Percentiles rank a stretch among this genome's conserved stretches.
Conservation (phyloP, 768 basidiomycete species). For the Boletus tylopilopsis region DNA sequence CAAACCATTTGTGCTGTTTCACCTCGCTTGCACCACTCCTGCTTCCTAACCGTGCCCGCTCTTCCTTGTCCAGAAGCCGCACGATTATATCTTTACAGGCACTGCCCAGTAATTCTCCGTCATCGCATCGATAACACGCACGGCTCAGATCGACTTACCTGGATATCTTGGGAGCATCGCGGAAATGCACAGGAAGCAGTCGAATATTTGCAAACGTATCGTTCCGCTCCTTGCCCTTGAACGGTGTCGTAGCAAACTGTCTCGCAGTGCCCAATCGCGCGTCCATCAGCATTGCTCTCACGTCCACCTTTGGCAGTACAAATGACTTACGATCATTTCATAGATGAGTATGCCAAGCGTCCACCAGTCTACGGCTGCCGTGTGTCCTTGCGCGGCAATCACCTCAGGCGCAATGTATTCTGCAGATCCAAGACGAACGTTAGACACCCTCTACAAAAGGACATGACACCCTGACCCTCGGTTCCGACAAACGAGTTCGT, state of each 20-base stretch:
- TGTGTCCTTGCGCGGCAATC: conserved; percentile 93
- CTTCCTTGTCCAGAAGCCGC: conserved; percentile 89
- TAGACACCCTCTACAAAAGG: conserved; percentile 11
- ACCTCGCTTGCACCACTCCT: conserved; percentile 96
- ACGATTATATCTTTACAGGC: conserved; percentile 84
- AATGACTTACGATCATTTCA: conserved; percentile 90
- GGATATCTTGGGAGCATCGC: conserved; percentile 77
- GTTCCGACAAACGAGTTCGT: conserved; percentile 99
- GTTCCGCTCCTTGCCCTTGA: conserved; percentile 93
- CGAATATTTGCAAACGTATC: conserved; percentile 97
- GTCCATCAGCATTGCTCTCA: conserved; percentile 37
- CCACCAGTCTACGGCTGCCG: conserved; percentile 99
- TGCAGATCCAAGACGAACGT: conserved; percentile 33
- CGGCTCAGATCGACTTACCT: conserved; percentile 45
- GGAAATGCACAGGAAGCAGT: conserved; percentile 79
- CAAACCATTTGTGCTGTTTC: conserved; percentile 98
- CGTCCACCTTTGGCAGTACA: conserved; percentile 10
- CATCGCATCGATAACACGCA: neutral
- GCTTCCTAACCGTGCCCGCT: conserved; percentile 83
- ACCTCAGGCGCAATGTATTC: conserved; percentile 99
- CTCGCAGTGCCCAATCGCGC: conserved; percentile 18
- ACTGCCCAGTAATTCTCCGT: conserved; percentile 38
- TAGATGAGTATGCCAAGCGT: conserved; percentile 97
- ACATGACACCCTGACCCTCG: conserved; percentile 62
- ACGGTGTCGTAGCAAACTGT: conserved; percentile 97